Base-by-base conservation (phyloP, 306 rosid genomes). In the Quercus parvula region DNA sequence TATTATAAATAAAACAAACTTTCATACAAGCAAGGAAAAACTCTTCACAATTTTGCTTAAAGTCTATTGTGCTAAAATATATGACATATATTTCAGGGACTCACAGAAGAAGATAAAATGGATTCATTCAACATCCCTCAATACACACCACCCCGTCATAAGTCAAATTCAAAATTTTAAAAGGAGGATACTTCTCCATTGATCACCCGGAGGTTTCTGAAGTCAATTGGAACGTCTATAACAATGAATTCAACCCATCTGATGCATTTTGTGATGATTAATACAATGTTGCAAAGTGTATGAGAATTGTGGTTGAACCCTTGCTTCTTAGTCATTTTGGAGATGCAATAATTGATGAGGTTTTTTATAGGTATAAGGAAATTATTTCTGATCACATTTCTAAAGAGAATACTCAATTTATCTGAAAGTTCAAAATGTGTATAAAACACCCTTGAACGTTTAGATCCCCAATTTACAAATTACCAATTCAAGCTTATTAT, bases 121-220 rank as follows among this genome's bases (percentile, higher is more conserved):
- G 67, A 87, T n/a, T 73, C 73, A 11, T 90, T 90, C 82, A 90
- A 90, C 79, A 84, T 90, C 71, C 91, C 86, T 73, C 85, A 80
- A 4, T 90, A 90, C 68, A 78, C 89, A 4, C 94, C 94, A 41
- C 87, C 0, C 80, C 85, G 13, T 71, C 81, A 8, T 91, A 90
- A 72, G 82, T 90, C 58, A 69, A 73, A 86, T n/a, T 5, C 18
- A 88, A 86, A 81, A 79, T 90, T 44, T 2, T 28, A 1, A 90
- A 86, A 67, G 90, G 84, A 78, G 90, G 90, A 6, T 87, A 90
- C 9, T 87, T 90, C 77, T 74, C n/a, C 70, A 71, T 84, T 51
- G 76, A 74, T 20, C n/a, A 25, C 10, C 3, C 78, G 0, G 77
- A 87, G 41, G 83, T 75, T 59, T 69, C 81, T 1, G 61, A 57